Conservation (phyloP, 2,329 filamentous ascomycete species). For the Coleophoma cylindrospora region DNA sequence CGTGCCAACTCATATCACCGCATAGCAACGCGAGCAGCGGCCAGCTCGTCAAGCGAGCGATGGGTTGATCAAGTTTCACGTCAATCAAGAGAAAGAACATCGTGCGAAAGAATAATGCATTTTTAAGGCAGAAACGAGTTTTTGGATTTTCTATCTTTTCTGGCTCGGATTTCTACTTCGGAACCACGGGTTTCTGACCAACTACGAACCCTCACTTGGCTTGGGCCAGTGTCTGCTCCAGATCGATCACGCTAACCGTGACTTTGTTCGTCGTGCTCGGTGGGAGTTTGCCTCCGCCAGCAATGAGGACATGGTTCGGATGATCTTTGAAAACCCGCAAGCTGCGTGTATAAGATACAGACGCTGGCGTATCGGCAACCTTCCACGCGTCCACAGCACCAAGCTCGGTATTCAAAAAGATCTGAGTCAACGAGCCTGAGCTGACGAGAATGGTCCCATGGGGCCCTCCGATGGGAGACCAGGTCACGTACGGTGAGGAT, state of each 20-base stretch:
- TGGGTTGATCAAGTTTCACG: too few relatives aligned
- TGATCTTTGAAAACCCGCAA: slow-evolving; percentile 21
- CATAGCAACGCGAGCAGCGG: too few relatives aligned
- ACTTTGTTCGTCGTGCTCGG: slow-evolving; percentile 23
- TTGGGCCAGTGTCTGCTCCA: slow-evolving; percentile 11
- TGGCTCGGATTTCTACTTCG: too few relatives aligned
- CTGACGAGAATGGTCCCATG: slow-evolving; percentile 26
- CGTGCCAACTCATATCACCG: too few relatives aligned
- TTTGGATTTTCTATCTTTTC: too few relatives aligned
- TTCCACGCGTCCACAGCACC: slow-evolving; percentile 23
- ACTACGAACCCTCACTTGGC: neutral
- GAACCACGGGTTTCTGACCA: too few relatives aligned
- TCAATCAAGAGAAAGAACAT: too few relatives aligned
- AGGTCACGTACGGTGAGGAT: slow-evolving; percentile 23
- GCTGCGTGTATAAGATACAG: slow-evolving; percentile 20
- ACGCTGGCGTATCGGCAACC: slow-evolving; percentile 18
- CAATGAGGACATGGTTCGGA: slow-evolving; percentile 22
- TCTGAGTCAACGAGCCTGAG: slow-evolving; percentile 12
- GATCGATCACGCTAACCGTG: slow-evolving; percentile 24
- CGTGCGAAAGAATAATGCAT: too few relatives aligned
- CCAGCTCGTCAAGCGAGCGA: too few relatives aligned
- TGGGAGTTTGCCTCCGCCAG: slow-evolving; percentile 22
- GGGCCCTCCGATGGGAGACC: slow-evolving; percentile 20
- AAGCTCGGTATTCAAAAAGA: slow-evolving; percentile 23
- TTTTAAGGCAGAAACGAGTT: too few relatives aligned